Percentiles rank a stretch among this genome's conserved stretches.
Conservation (phyloP, 495 filamentous ascomycete species). For the Hypoxylon lienhwacheense region DNA sequence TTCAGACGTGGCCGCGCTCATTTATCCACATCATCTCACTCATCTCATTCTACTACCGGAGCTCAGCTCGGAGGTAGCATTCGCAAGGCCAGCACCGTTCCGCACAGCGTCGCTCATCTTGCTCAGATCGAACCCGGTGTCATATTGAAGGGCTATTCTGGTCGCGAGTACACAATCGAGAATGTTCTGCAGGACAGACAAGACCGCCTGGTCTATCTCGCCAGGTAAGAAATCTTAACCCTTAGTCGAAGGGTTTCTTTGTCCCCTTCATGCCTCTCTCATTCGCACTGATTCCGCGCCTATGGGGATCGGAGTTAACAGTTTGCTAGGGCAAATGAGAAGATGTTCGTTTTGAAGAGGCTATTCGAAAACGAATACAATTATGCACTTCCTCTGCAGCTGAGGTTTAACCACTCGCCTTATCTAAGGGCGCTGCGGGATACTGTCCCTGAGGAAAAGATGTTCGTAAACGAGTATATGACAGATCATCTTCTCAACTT, state of each 20-base stretch:
- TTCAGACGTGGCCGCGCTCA: slow-evolving; percentile 28
- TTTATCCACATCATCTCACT: slow-evolving; percentile 28
- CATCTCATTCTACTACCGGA: slow-evolving; percentile 22
- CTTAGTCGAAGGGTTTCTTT: neutral
- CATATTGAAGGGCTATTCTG: slow-evolving; percentile 41
- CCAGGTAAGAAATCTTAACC: slow-evolving; percentile 29
- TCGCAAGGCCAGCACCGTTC: slow-evolving; percentile 33
- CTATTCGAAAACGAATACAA: slow-evolving; percentile 46
- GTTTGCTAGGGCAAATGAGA: slow-evolving; percentile 38
- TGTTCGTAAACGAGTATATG: slow-evolving; percentile 54
- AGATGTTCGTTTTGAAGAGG: slow-evolving; percentile 49
- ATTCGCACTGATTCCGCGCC: slow-evolving; percentile 9
- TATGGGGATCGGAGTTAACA: slow-evolving; percentile 22
- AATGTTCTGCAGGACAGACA: slow-evolving; percentile 43
- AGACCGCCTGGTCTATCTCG: slow-evolving; percentile 41
- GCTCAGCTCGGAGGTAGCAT: slow-evolving; percentile 26
- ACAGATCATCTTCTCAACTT: slow-evolving; percentile 50
- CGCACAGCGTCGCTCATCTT: slow-evolving; percentile 14
- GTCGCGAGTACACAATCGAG: slow-evolving; percentile 42
- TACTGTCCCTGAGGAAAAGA: slow-evolving; percentile 49
- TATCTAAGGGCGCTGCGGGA: slow-evolving; percentile 46
- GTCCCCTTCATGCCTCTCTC: neutral
- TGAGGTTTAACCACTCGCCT: slow-evolving; percentile 41
- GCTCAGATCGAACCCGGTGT: slow-evolving; percentile 33
- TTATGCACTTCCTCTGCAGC: slow-evolving; percentile 45